These are phyloP conservation scores for Termitomyces sp. DNA, from an alignment of 768 basidiomycete species.

Conservation along the genomic window DNA sequence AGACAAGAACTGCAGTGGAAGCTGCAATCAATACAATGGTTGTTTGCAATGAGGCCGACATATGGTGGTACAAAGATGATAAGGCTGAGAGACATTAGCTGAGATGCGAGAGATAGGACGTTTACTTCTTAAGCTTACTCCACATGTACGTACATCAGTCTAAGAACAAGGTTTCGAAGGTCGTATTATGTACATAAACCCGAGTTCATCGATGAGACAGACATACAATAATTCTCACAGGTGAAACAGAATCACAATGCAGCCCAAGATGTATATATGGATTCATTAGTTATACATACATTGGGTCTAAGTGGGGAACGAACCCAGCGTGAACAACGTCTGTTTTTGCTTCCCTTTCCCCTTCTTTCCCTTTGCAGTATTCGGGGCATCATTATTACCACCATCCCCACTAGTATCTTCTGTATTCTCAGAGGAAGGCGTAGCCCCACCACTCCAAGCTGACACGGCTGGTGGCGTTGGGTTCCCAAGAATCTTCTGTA, in stretches of 20 bases:
- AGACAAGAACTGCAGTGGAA: neutral
- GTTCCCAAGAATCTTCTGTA: conserved; percentile 65
- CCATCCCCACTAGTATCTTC: conserved; percentile 7
- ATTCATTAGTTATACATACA: too few species aligned
- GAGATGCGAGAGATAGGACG: too few species aligned
- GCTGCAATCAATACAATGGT: neutral
- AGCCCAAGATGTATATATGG: too few species aligned
- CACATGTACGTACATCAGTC: too few species aligned
- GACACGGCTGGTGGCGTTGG: conserved; percentile 29
- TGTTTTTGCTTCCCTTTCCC: conserved; percentile 83
- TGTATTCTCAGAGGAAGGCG: conserved; percentile 6
- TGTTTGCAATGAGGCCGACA: neutral
- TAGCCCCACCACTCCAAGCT: conserved; percentile 35
- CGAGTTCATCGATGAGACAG: too few species aligned
- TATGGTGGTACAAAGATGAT: neutral
- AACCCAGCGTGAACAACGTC: conserved; percentile 69
- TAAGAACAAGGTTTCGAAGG: too few species aligned
- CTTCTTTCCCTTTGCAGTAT: conserved; percentile 57
- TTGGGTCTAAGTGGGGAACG: conserved; percentile 35
- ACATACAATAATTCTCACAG: too few species aligned
- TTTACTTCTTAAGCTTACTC: too few species aligned
- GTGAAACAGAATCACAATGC: too few species aligned
- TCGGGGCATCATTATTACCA: conserved; percentile 5
- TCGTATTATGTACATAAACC: too few species aligned
- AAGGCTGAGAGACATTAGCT: neutral